A percentile compares a stretch with the other conserved stretches of the same genome.
Evolutionary conservation across 2,329 filamentous ascomycete species (phyloP).

Genomic region (Beauveria varroae): DNA sequence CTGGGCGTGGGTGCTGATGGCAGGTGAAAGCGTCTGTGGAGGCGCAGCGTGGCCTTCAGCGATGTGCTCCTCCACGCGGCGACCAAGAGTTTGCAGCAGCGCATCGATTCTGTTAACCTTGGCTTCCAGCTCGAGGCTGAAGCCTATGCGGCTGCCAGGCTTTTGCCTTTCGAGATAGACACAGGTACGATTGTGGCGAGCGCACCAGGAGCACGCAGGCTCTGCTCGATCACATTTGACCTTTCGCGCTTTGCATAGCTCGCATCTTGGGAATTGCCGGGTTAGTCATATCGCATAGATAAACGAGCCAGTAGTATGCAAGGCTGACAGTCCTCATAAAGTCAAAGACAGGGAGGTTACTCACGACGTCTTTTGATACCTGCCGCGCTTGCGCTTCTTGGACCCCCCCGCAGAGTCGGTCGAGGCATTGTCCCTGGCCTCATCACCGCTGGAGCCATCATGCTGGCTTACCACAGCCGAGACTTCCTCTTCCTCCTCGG

Average conservation of each 20-base stretch:
- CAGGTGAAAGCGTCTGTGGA: slow-evolving; percentile 23
- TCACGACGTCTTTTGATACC: slow-evolving; percentile 36
- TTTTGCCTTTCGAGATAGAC: slow-evolving; percentile 67
- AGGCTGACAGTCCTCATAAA: not conserved
- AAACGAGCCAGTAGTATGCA: not conserved
- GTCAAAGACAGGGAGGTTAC: slow-evolving; percentile 13
- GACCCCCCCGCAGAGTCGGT: slow-evolving; percentile 18
- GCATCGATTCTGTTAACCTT: slow-evolving; percentile 48
- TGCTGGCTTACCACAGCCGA: slow-evolving; percentile 5
- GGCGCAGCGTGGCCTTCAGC: slow-evolving; percentile 23
- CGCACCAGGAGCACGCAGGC: slow-evolving; percentile 63
- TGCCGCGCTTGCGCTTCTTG: slow-evolving; percentile 33
- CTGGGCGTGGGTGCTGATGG: slow-evolving; percentile 28
- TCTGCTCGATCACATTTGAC: slow-evolving; percentile 45
- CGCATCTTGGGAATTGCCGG: slow-evolving; percentile 24
- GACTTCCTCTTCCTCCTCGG: slow-evolving; percentile 9
- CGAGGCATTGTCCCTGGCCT: slow-evolving; percentile 25
- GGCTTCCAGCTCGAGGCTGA: slow-evolving; percentile 51
- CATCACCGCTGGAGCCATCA: slow-evolving; percentile 30
- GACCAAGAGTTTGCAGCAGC: slow-evolving; percentile 32
- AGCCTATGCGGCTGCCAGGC: slow-evolving; percentile 55
- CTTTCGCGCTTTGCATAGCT: slow-evolving; percentile 38
- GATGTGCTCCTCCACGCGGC: slow-evolving; percentile 36
- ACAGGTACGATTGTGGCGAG: slow-evolving; percentile 57
- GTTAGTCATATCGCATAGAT: slow-evolving; percentile 4